A percentile compares a stretch with the other conserved stretches of the same genome.
phyloP scores from a whole-genome alignment of 805 yeast species.

The Zygoascus tannicola region DNA sequence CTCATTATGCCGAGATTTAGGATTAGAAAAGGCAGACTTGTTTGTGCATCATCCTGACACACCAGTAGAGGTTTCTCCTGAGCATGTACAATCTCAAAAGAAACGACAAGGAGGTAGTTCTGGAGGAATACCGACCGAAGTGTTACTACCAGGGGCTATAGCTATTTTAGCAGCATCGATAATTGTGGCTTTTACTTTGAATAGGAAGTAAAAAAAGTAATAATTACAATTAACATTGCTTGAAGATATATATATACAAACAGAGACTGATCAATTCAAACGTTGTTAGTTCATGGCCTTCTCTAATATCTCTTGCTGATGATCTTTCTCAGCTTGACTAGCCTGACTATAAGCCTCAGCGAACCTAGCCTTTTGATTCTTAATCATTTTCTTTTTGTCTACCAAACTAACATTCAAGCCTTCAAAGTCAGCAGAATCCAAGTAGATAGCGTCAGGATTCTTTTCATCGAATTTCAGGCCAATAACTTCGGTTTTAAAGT shows the following conservation, averaged over 20 bases:
- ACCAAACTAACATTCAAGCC: conserved; percentile 42
- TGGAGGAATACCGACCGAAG: conserved; percentile 50
- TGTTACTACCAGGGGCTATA: conserved; percentile 55
- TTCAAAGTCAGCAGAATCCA: conserved; percentile 44
- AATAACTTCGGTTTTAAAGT: conserved; percentile 31
- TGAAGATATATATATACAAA: not conserved
- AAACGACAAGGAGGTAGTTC: conserved; percentile 20
- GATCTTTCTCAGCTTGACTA: conserved; percentile 25
- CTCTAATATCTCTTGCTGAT: conserved; percentile 19
- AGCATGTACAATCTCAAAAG: conserved; percentile 2
- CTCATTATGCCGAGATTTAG: conserved; percentile 39
- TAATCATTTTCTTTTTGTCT: conserved; percentile 41
- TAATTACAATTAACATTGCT: not conserved
- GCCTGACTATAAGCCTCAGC: conserved; percentile 42
- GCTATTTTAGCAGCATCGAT: conserved; percentile 51
- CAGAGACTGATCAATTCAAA: not conserved
- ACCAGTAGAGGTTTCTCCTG: conserved; percentile 22
- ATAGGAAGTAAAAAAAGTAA: conserved; percentile 24
- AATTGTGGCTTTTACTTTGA: conserved; percentile 45
- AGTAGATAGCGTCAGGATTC: conserved; percentile 66
- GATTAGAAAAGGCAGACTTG: conserved; percentile 58
- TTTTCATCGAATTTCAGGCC: conserved; percentile 46
- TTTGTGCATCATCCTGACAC: conserved; percentile 60
- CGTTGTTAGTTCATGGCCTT: conserved; percentile 19
- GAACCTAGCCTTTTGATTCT: conserved; percentile 37